Evolutionary conservation across 768 basidiomycete genomes (phyloP).

Genomic region (Candolleomyces efflorescens): DNA sequence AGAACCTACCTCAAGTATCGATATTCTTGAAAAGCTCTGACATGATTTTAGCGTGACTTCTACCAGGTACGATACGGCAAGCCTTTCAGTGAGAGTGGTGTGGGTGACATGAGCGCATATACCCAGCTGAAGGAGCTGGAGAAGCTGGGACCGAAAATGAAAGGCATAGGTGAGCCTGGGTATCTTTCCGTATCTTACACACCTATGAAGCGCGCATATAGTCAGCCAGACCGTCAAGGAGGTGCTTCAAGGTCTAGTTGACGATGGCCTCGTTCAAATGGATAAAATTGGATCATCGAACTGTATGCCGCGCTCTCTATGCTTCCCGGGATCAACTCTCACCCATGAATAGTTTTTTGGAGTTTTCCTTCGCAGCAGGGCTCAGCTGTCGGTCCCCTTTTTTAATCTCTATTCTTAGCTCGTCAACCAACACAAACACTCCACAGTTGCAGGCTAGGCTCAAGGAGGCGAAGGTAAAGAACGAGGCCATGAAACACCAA

Average conservation of each 20-base stretch:
- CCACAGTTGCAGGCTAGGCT: conserved; percentile 56
- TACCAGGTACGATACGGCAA: conserved; percentile 24
- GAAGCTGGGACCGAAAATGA: conserved; percentile 82
- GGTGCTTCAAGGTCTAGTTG: conserved; percentile 80
- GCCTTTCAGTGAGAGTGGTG: not conserved
- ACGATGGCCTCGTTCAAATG: conserved; percentile 78
- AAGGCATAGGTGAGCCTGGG: conserved; percentile 69
- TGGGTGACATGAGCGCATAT: conserved; percentile 1
- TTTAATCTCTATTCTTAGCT: not conserved
- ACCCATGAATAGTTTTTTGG: conserved; percentile 72
- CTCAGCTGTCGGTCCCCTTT: conserved; percentile 47
- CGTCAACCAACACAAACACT: not conserved
- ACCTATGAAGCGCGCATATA: conserved; percentile 19
- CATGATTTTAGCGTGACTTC: conserved; percentile 65
- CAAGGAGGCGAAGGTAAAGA: conserved; percentile 43
- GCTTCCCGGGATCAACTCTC: not conserved
- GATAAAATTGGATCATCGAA: conserved; percentile 97
- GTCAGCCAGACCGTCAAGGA: conserved; percentile 93
- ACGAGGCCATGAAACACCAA: conserved; percentile 38
- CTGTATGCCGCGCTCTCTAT: conserved; percentile 48
- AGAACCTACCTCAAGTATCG: conserved; percentile 6
- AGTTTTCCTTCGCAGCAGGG: conserved; percentile 91
- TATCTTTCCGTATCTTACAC: not conserved
- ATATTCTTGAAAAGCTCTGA: no score
- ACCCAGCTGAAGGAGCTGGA: conserved; percentile 85